Base-by-base conservation (phyloP, 306 rosid genomes). In the Cyclanthera cordifolia region DNA sequence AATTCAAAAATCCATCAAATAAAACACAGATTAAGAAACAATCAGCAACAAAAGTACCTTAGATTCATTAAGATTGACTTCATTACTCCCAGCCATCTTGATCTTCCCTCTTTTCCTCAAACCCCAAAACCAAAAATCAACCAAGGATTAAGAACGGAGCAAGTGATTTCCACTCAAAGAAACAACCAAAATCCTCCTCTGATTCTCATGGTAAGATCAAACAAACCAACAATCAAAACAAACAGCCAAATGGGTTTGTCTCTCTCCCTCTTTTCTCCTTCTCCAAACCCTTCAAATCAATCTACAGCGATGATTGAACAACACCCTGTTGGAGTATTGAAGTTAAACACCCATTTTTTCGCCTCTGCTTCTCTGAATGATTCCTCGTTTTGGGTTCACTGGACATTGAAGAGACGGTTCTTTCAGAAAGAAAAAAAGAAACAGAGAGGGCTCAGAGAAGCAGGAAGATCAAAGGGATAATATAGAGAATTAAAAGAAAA, bases 51-150 rank as follows among this genome's bases (percentile, higher is more conserved):
- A 25, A 55, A 56, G 41, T 72, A 72, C 75, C 75, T 55, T 87
- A 74, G 90, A 87, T 85, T 87, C 94, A 79, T 67, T 84, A 52
- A 80, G 87, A 85, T 87, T 87, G 90, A 87, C 87, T 77, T 82
- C 90, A 82, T 75, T 82, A 69, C 83, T 77, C 4, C 90, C 83
- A 73, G 94, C 85, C 94, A 87, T 67, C 63, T 79, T 74, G n/a
- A n/a, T n/a, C n/a, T n/a, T n/a, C 45, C 53, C 51, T 17, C 14
- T 7, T 20, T 9, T 10, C 34, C 30, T 8, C 52, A 45, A 43
- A 47, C 75, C 49, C 53, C 54, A n/a, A 15, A 46, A 3, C 16
- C 55, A 6, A 41, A 12, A 59, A 71, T 57, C 72, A 79, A 28
- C 47, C 50, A 34, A 73, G 39, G 54, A 10, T 73, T 67, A 84